Evolutionary conservation across 768 basidiomycete genomes (phyloP), one percentile per base, ranked within the genome.

Genomic region (Pleurotus giganteus): DNA sequence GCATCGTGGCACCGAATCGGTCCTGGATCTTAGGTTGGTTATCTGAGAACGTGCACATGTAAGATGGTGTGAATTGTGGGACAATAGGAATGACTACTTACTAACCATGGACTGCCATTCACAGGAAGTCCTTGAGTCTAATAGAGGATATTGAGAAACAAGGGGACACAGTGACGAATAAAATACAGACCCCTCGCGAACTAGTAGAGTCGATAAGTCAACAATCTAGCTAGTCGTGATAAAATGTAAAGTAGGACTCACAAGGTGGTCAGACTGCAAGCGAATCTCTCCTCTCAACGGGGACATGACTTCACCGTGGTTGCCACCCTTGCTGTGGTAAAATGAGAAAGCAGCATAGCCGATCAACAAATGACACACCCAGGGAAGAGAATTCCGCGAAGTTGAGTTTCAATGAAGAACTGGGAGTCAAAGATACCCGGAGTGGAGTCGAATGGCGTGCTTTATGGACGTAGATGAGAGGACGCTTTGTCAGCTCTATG

Each of bases 391-490:
- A 71, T 75, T 5, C 78, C 75, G n/a, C 72, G 70, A 41, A 81
- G 71, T 56, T 71, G 71, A 4, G 72, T 70, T 55, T 80, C 77
- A 42, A 80, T 63, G 62, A 71, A 78, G 59, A 79, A 64, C 61
- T 79, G 77, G 9, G 71, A 73, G 58, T 79, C 78, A 36, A 77
- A 77, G 7, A 67, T 47, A 6, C 59, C 57, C 1, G 76, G 78
- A 2, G 77, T 78, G 0, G 75, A 73, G 62, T 80, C 78, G 61
- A 80, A 76, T 0, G 78, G 75, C 9, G 71, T 68, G 26, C 71
- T 57, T 44, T 52, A 57, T 23, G 37, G 12, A 46, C 58, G 37
- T 34, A 19, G 34, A 3, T 17, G 7, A 27, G 8, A 47, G 13
- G 23, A 6, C 27, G 8, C 26, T 27, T 26, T 41, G 15, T 34